Percentiles rank a stretch among this genome's conserved stretches.
Evolutionary conservation across 352 stramenopile genomes (phyloP).

Genomic region (Phytophthora podocarpi): DNA sequence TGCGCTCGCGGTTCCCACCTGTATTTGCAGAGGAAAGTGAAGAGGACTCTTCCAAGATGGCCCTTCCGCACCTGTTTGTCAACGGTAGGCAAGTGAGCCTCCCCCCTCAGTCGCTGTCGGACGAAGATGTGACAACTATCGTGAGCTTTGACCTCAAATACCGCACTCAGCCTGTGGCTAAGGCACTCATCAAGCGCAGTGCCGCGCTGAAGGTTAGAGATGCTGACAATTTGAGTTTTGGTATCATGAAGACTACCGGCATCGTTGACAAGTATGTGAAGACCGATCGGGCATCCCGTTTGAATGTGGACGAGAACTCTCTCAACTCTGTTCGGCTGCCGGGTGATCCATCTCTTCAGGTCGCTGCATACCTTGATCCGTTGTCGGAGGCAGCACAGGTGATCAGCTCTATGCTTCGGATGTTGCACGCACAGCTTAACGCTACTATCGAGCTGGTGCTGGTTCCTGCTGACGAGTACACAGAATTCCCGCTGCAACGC

Average conservation of each 20-base stretch:
- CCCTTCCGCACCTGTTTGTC: slow-evolving; percentile 57
- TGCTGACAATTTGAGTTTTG: slow-evolving; percentile 67
- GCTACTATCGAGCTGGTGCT: slow-evolving; percentile 73
- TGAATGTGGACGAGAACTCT: slow-evolving; percentile 44
- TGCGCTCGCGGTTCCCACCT: slow-evolving; percentile 43
- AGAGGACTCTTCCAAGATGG: slow-evolving; percentile 10
- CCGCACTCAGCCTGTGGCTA: slow-evolving; percentile 69
- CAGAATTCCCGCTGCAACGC: slow-evolving; percentile 89
- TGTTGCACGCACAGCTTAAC: slow-evolving; percentile 76
- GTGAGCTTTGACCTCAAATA: slow-evolving; percentile 75
- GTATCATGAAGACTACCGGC: slow-evolving; percentile 76
- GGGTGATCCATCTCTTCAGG: slow-evolving; percentile 57
- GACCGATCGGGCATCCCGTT: slow-evolving; percentile 40
- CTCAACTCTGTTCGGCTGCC: slow-evolving; percentile 43
- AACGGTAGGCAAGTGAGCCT: slow-evolving; percentile 74
- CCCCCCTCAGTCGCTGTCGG: slow-evolving; percentile 52
- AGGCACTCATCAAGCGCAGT: slow-evolving; percentile 73
- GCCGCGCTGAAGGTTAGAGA: slow-evolving; percentile 48
- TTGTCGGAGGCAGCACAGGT: slow-evolving; percentile 89
- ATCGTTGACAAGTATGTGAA: slow-evolving; percentile 81
- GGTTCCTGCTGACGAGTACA: slow-evolving; percentile 71
- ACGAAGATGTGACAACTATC: slow-evolving; percentile 68
- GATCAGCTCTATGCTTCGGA: slow-evolving; percentile 86
- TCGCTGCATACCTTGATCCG: slow-evolving; percentile 90
- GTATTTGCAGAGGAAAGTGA: slow-evolving; percentile 22